Evolutionary conservation across 2,329 filamentous ascomycete species (phyloP), one percentile per base, ranked within the genome.

Genomic region (Aspergillus ruber): DNA sequence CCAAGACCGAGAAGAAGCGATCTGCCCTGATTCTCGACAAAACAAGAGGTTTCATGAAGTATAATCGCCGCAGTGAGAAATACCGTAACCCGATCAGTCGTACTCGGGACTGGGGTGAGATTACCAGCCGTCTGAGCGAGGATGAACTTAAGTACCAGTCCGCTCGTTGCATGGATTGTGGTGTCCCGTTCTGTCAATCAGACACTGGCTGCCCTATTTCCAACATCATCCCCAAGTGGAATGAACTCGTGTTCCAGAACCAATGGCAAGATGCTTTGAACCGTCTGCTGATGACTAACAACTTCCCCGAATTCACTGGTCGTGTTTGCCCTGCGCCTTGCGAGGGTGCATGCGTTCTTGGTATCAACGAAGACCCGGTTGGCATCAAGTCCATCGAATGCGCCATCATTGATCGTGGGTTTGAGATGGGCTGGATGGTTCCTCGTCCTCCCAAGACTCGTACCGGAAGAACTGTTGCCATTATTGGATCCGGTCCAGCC

Each of bases 331-430:
- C 91, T 50, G 91, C 91, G 63, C 91, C 91, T 70, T 97, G 91
- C 61, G 91, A 97, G 71, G 91, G 91, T 69, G 90, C 91, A 50
- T 97, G 91, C 64, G 91, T 96, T 50, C 79, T 97, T 41, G 91
- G 91, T 42, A 97, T 97, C 73, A 96, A 94, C 63, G 90, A 95
- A 67, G 90, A 96, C 58, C 90, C 91, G 3, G 91, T 97, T 35
- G 91, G 91, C 56, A 97, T 97, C 78, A 97, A 97, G 77, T 95
- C 89, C 0, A 95, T 97, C 53, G 91, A 97, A 68, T 96, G 91
- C 66, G 91, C 91, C 52, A 96, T 97, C 65, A 96, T 97, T 57
- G 91, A 97, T 65, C 88, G 91, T 56, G 91, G 91, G 42, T 97
- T 96, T 64, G 90, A 96, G 68, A 94, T 87, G 88, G 91, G 91